Percentiles rank a stretch among this genome's conserved stretches.
phyloP scores from a whole-genome alignment of 345 rosid genomes.

The Pistacia vera region DNA sequence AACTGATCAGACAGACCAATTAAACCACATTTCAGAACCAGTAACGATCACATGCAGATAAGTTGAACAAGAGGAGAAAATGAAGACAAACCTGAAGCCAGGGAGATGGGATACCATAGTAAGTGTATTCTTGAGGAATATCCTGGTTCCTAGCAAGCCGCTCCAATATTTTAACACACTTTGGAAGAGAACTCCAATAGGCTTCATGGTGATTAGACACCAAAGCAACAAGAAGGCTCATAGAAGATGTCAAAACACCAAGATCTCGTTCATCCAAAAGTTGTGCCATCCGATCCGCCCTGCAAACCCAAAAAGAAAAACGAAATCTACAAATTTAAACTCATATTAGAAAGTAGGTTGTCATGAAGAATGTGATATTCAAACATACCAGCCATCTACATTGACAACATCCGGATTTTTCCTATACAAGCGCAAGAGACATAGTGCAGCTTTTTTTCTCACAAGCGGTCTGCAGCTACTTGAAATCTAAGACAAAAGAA shows the following conservation, averaged over 20 bases:
- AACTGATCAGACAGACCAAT: conserved; percentile 1
- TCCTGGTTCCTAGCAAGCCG: conserved; percentile 98
- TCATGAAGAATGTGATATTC: conserved; percentile 1
- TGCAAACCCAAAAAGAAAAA: conserved; percentile 31
- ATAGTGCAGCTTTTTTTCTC: conserved; percentile 94
- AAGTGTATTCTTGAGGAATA: conserved; percentile 98
- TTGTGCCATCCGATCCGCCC: conserved; percentile 99
- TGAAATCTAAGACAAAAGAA: conserved; percentile 68
- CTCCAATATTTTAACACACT: conserved; percentile 93
- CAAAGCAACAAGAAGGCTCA: conserved; percentile 97
- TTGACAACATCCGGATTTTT: conserved; percentile 97
- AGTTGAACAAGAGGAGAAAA: neutral
- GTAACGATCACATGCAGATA: conserved; percentile 4
- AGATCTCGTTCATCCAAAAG: conserved; percentile 99
- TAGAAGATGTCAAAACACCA: conserved; percentile 96
- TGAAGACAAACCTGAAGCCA: conserved; percentile 91
- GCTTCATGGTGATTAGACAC: conserved; percentile 89
- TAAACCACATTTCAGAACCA: neutral
- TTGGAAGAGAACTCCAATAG: conserved; percentile 92
- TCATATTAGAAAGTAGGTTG: conserved; percentile 10
- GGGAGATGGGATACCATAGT: conserved; percentile 99
- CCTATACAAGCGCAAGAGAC: conserved; percentile 94
- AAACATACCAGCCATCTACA: conserved; percentile 92
- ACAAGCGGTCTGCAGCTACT: conserved; percentile 99
- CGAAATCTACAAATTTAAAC: conserved; percentile 13